Percentiles rank a stretch among this genome's conserved stretches.
These are phyloP conservation scores for Sophora flavescens DNA, from an alignment of 306 rosid species.

Conservation along the genomic window DNA sequence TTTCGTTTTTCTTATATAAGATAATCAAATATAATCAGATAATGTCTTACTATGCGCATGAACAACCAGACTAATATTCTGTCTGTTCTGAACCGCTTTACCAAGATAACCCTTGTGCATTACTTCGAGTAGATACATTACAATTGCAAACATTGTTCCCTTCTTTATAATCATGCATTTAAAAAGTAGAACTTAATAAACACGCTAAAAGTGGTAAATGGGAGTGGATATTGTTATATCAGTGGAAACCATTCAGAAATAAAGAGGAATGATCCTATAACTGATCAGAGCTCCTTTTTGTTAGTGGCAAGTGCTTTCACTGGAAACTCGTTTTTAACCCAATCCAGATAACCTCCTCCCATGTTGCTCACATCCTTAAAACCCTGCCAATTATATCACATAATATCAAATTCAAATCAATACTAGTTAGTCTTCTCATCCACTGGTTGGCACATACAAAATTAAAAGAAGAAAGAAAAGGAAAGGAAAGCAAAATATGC, in stretches of 20 bases:
- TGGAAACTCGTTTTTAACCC: conserved; percentile 64
- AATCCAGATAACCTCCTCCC: conserved; percentile 86
- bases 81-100: conserved; percentile 7
- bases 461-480: neutral
- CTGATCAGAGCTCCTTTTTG: neutral
- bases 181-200: neutral
- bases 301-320: conserved; percentile 16
- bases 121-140: neutral
- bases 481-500: neutral
- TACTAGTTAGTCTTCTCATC: neutral
- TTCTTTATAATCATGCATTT: neutral
- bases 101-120: neutral
- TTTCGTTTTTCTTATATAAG: neutral
- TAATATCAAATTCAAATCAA: conserved; percentile 34
- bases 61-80: neutral
- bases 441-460: conserved; percentile 2
- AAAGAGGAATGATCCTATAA: neutral
- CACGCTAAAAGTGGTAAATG: conserved; percentile 14
- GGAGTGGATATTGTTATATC: neutral
- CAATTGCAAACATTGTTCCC: conserved; percentile 17
- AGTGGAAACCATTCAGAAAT: neutral
- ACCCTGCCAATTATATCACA: conserved; percentile 58
- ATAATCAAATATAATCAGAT: neutral
- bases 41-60: neutral
- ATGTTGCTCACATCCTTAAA: conserved; percentile 72